Evolutionary conservation across 768 basidiomycete genomes (phyloP).

Genomic region (Pleurotus tuber-regium): DNA sequence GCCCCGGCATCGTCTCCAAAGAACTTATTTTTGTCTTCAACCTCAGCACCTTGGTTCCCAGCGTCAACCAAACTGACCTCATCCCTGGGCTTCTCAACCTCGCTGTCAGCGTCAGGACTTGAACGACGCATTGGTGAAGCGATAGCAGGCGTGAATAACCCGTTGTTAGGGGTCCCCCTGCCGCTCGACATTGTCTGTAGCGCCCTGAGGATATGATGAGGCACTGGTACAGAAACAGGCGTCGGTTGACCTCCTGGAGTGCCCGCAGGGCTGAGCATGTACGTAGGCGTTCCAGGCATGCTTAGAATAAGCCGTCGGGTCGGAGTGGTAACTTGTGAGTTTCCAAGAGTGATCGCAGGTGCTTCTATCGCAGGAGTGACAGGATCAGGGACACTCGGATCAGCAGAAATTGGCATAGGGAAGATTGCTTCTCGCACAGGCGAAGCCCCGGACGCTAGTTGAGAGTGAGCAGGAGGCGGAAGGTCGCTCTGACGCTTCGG

Average conservation of each 20-base stretch:
- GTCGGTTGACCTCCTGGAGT: conserved; percentile 19
- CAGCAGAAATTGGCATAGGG: conserved; percentile 40
- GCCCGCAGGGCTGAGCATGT: conserved; percentile 16
- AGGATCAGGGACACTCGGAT: conserved; percentile 38
- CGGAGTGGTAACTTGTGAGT: conserved; percentile 12
- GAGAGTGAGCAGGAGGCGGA: too few relatives aligned
- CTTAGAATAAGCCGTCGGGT: conserved; percentile 17
- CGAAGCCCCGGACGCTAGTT: neutral
- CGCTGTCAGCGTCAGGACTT: neutral
- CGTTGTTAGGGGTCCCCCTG: conserved; percentile 18
- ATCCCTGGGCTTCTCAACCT: too few relatives aligned
- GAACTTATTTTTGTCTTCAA: too few relatives aligned
- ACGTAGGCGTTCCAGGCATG: conserved; percentile 21
- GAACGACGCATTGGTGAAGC: conserved; percentile 11
- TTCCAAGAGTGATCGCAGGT: too few relatives aligned
- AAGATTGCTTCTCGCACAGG: neutral
- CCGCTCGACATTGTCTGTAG: conserved; percentile 14
- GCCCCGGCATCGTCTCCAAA: too few relatives aligned
- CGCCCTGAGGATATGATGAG: conserved; percentile 21
- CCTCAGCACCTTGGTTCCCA: too few relatives aligned
- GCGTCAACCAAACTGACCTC: too few relatives aligned
- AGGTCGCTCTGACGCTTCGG: neutral
- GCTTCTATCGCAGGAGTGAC: conserved; percentile 15
- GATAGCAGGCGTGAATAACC: conserved; percentile 37
- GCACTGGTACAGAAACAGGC: conserved; percentile 21